phyloP scores from a whole-genome alignment of 441 rosid species.

The Arabidopsis lyrata region DNA sequence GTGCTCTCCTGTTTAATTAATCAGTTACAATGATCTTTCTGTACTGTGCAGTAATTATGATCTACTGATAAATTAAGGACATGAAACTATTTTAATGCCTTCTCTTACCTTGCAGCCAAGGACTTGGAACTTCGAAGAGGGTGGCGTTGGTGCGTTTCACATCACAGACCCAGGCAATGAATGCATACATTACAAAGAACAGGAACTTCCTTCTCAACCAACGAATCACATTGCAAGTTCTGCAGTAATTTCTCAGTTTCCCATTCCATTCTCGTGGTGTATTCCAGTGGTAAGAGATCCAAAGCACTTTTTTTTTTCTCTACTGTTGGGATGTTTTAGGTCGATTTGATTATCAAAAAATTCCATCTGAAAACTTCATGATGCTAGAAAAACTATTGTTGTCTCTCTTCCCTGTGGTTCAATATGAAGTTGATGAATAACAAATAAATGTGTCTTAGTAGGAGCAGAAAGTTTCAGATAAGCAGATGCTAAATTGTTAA shows the following conservation, averaged over 20 bases:
- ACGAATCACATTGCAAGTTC: conserved; percentile 72
- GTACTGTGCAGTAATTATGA: background rate
- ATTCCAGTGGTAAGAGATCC: conserved; percentile 2
- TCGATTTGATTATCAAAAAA: conserved; percentile 7
- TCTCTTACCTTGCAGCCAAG: conserved; percentile 50
- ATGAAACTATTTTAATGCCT: conserved; percentile 8
- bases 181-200: conserved; percentile 70
- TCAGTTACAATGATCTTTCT: background rate
- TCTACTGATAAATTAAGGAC: conserved; percentile 1
- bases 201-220: conserved; percentile 68
- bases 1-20: conserved; percentile 4
- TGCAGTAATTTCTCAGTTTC: conserved; percentile 52
- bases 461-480: conserved; percentile 13
- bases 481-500: conserved; percentile 16
- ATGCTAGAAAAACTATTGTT: conserved; percentile 2
- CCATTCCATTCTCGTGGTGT: conserved; percentile 14
- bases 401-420: conserved; percentile 17
- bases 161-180: conserved; percentile 68
- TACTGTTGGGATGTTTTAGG: conserved; percentile 11
- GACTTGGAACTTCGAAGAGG: conserved; percentile 46
- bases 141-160: conserved; percentile 62
- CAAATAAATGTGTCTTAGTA: conserved; percentile 5
- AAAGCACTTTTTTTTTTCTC: background rate
- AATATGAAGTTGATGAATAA: conserved; percentile 24
- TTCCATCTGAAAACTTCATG: conserved; percentile 13